Evolutionary conservation across 495 filamentous ascomycete genomes (phyloP), one percentile per base, ranked within the genome.

Genomic region (Xylaria intraflava): DNA sequence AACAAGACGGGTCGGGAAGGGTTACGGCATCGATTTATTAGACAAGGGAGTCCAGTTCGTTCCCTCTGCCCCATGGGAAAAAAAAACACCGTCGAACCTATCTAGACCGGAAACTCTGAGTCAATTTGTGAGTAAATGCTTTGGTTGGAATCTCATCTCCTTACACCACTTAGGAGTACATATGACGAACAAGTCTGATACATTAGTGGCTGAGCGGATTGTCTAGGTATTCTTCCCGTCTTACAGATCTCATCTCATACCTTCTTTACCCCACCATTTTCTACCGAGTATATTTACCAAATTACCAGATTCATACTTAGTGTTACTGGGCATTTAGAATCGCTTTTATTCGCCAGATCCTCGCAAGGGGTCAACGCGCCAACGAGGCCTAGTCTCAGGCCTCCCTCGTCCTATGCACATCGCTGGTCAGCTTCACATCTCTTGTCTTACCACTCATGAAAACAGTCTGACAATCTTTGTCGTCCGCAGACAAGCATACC

Each of bases 151-250:
- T n/a, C n/a, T n/a, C n/a, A n/a, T n/a, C n/a, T n/a, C n/a, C n/a
- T n/a, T n/a, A n/a, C n/a, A n/a, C n/a, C n/a, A n/a, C n/a, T n/a
- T n/a, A n/a, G n/a, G n/a, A n/a, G n/a, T n/a, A n/a, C n/a, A n/a
- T n/a, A n/a, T n/a, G 4, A 35, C 10, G 31, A 12, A 35, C 31
- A 35, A 38, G 35, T 38, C 35, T 17, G 35, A 4, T 38, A 38
- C 17, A 38, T 38, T 17, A 40, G 45, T 43, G 52, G 45, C 35
- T 14, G 52, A 49, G 30, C 52, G 52, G 52, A 49, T 55, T 27
- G 26, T 49, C 29, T 55, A n/a, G n/a, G n/a, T n/a, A 43, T 53
- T 33, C 24, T 53, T 35, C 36, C 52, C 52, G 52, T 46, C 43
- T 55, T 17, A 49, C 41, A 17, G 35, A 30, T 26, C 11, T 47